Percentiles rank a stretch among this genome's conserved stretches.
These are phyloP conservation scores for Podospora australis DNA, from an alignment of 495 filamentous ascomycete species.

Conservation along the genomic window DNA sequence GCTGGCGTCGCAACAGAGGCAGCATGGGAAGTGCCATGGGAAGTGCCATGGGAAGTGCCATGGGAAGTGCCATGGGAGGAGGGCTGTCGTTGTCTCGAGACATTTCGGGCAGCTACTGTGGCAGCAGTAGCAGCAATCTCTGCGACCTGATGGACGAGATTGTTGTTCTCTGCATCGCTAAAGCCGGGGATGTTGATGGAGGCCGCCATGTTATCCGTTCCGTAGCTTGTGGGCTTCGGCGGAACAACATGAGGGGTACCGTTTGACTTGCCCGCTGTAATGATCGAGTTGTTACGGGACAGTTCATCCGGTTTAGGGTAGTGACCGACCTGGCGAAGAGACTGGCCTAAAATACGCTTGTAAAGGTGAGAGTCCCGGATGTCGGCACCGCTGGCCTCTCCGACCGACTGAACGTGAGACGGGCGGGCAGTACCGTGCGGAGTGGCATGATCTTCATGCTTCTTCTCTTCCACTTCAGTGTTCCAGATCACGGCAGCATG, in stretches of 20 bases:
- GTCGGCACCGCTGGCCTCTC: constrained; percentile 38
- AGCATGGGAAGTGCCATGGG: too few relatives aligned
- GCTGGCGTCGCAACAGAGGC: constrained; percentile 13
- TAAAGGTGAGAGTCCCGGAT: constrained; percentile 85
- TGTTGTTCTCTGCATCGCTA: constrained; percentile 70
- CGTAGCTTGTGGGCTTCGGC: constrained; percentile 50
- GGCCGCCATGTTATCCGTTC: constrained; percentile 28
- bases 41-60: too few relatives aligned
- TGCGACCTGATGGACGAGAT: constrained; percentile 72
- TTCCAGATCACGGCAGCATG: constrained; percentile 98
- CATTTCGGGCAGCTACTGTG: constrained; percentile 78
- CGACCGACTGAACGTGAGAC: constrained; percentile 31
- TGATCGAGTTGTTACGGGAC: constrained; percentile 37
- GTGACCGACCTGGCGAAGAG: constrained; percentile 71
- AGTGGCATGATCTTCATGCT: constrained; percentile 41
- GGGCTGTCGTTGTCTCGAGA: constrained; percentile 24
- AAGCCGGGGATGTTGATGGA: constrained; percentile 58
- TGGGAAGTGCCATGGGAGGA: too few relatives aligned
- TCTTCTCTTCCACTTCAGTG: constrained; percentile 79
- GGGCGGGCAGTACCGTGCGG: constrained; percentile 34
- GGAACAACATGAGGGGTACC: constrained; percentile 65
- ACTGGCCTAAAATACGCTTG: constrained; percentile 87
- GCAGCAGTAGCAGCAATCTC: constrained; percentile 92
- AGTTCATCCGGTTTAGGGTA: constrained; percentile 42
- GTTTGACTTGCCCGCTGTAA: constrained; percentile 24